Conservation (phyloP, 352 stramenopile species). For the Phytophthora rubi region DNA sequence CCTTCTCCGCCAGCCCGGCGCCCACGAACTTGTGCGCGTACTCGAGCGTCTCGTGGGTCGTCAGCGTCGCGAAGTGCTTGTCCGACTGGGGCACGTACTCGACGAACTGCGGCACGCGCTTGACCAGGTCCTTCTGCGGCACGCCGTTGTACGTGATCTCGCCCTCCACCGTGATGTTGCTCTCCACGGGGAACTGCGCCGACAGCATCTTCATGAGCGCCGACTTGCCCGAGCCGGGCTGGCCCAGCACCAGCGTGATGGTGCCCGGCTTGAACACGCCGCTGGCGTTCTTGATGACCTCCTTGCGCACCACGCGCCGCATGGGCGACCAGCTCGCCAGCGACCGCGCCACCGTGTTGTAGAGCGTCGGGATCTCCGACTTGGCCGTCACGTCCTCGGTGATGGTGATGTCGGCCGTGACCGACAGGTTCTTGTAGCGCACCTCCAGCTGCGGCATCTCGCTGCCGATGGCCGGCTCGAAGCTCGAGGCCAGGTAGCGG, state of each 20-base stretch:
- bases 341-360: constrained; percentile 38
- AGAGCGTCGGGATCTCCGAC: constrained; percentile 39
- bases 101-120: constrained; percentile 32
- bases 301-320: constrained; percentile 28
- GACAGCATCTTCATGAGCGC: constrained; percentile 37
- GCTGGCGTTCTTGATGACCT: constrained; percentile 38
- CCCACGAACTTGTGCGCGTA: constrained; percentile 38
- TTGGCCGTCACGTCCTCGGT: constrained; percentile 27
- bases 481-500: constrained; percentile 27
- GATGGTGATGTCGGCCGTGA: constrained; percentile 40
- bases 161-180: constrained; percentile 30
- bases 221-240: constrained; percentile 15
- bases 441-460: constrained; percentile 57
- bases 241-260: constrained; percentile 16
- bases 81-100: constrained; percentile 37
- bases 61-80: constrained; percentile 37
- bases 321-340: constrained; percentile 24
- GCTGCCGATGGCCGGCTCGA: constrained; percentile 43
- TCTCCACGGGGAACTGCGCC: constrained; percentile 27
- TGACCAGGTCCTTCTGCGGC: constrained; percentile 20
- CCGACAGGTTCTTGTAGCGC: constrained; percentile 50
- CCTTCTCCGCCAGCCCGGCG: constrained; percentile 29
- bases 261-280: constrained; percentile 7
- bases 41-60: constrained; percentile 35
- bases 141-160: constrained; percentile 22